Conservation (phyloP, 2,329 filamentous ascomycete species). For the Calonectria pteridis region DNA sequence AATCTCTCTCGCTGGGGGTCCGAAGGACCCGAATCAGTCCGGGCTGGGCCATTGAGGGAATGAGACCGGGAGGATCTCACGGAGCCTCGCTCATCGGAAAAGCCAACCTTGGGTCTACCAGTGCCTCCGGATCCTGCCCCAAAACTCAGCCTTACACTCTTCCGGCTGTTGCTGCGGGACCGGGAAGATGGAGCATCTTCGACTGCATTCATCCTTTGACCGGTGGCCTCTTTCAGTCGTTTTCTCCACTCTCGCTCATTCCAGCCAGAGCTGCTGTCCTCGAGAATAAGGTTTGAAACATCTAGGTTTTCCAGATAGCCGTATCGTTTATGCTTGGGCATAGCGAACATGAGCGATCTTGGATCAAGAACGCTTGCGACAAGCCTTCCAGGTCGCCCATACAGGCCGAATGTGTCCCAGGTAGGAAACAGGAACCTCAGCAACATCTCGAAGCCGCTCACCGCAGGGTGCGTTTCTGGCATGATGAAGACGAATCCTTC, state of each 20-base stretch:
- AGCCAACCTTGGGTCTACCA: conserved; percentile 64
- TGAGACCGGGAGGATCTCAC: conserved; percentile 66
- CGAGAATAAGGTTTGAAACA: conserved; percentile 82
- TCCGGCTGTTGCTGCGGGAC: conserved; percentile 69
- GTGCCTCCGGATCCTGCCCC: conserved; percentile 40
- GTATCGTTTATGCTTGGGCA: conserved; percentile 89
- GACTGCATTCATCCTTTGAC: conserved; percentile 78
- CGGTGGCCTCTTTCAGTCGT: conserved; percentile 88
- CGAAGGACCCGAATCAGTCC: conserved; percentile 66
- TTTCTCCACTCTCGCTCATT: conserved; percentile 91
- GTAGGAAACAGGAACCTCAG: conserved; percentile 92
- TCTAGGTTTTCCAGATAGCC: conserved; percentile 93
- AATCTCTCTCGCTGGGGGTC: conserved; percentile 53
- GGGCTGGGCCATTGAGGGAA: conserved; percentile 57
- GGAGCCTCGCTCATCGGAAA: conserved; percentile 66
- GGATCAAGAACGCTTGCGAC: conserved; percentile 89
- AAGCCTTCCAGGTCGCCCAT: conserved; percentile 88
- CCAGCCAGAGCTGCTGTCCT: conserved; percentile 82
- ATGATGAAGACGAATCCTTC: conserved; percentile 99
- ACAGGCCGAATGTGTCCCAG: conserved; percentile 92
- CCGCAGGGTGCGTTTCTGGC: conserved; percentile 92
- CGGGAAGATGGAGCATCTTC: conserved; percentile 61
- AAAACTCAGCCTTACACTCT: conserved; percentile 68
- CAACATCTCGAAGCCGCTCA: conserved; percentile 96
- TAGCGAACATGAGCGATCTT: conserved; percentile 96